Evolutionary conservation across 495 filamentous ascomycete genomes (phyloP).

Genomic region (Aspergillus indologenus): DNA sequence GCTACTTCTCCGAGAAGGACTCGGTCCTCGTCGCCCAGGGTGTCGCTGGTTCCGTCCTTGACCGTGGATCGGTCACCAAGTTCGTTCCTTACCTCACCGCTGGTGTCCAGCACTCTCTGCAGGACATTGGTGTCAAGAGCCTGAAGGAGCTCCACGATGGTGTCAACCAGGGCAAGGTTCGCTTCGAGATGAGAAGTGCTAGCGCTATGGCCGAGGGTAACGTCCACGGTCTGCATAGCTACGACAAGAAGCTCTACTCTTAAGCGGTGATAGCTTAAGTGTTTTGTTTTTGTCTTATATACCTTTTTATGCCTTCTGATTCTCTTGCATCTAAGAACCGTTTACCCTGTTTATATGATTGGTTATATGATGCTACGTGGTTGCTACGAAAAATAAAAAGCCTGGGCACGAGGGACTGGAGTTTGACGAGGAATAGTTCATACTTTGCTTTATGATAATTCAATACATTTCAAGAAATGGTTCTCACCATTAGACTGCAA

Average conservation of each 20-base stretch:
- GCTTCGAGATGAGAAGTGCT: constrained; percentile 91
- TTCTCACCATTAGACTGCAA: neutral
- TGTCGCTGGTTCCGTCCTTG: constrained; percentile 74
- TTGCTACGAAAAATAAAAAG: constrained; percentile 33
- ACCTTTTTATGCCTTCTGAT: constrained; percentile 14
- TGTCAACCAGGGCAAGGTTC: constrained; percentile 71
- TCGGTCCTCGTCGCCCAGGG: constrained; percentile 93
- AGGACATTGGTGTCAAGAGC: constrained; percentile 87
- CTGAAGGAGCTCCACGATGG: constrained; percentile 70
- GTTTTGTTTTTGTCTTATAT: constrained; percentile 8
- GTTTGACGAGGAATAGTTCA: constrained; percentile 21
- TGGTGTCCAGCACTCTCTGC: constrained; percentile 93
- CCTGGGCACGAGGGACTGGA: constrained; percentile 34
- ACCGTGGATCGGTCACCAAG: constrained; percentile 79
- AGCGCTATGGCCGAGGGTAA: constrained; percentile 94
- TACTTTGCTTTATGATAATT: constrained; percentile 14
- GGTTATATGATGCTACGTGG: constrained; percentile 32
- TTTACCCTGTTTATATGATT: constrained; percentile 24
- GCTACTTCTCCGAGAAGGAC: constrained; percentile 98
- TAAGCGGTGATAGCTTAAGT: constrained; percentile 40
- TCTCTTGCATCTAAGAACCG: constrained; percentile 15
- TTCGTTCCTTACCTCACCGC: constrained; percentile 95
- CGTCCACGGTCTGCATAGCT: constrained; percentile 93
- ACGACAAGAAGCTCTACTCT: constrained; percentile 98
- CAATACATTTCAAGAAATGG: constrained; percentile 2